phyloP scores from a whole-genome alignment of 805 yeast genomes.

The Deakozyma indianensis region DNA sequence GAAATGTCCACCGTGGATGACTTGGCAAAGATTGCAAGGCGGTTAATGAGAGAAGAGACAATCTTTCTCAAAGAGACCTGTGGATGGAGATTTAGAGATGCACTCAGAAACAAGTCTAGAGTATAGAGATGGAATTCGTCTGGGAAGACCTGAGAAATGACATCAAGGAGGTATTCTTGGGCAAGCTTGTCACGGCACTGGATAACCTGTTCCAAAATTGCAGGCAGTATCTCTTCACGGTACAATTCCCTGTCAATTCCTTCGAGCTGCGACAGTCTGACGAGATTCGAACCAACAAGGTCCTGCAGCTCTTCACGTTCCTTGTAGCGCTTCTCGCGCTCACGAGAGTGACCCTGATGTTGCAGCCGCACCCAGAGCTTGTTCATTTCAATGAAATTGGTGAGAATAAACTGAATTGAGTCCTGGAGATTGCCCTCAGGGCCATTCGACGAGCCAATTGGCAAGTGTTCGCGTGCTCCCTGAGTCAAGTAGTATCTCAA shows the following conservation, averaged over 20 bases:
- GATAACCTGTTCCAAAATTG: slow-evolving; percentile 73
- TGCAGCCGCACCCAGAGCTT: slow-evolving; percentile 94
- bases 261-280: slow-evolving; percentile 74
- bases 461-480: slow-evolving; percentile 55
- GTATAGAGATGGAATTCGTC: slow-evolving; percentile 79
- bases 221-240: slow-evolving; percentile 51
- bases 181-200: slow-evolving; percentile 89
- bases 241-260: slow-evolving; percentile 36
- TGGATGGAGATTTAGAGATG: slow-evolving; percentile 55
- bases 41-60: slow-evolving; percentile 53
- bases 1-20: not conserved
- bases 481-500: slow-evolving; percentile 81
- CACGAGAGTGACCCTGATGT: slow-evolving; percentile 87
- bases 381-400: slow-evolving; percentile 94
- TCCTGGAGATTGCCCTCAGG: slow-evolving; percentile 35
- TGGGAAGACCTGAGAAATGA: slow-evolving; percentile 86
- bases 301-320: slow-evolving; percentile 86
- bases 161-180: slow-evolving; percentile 83
- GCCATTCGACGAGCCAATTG: slow-evolving; percentile 19
- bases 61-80: slow-evolving; percentile 54
- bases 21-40: slow-evolving; percentile 23
- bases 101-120: slow-evolving; percentile 47
- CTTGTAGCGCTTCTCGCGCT: slow-evolving; percentile 52
- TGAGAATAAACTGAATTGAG: slow-evolving; percentile 62
- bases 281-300: slow-evolving; percentile 84